Percentiles rank a stretch among this genome's conserved stretches.
phyloP scores from a whole-genome alignment of 306 rosid genomes.

The Notholithocarpus densiflorus region DNA sequence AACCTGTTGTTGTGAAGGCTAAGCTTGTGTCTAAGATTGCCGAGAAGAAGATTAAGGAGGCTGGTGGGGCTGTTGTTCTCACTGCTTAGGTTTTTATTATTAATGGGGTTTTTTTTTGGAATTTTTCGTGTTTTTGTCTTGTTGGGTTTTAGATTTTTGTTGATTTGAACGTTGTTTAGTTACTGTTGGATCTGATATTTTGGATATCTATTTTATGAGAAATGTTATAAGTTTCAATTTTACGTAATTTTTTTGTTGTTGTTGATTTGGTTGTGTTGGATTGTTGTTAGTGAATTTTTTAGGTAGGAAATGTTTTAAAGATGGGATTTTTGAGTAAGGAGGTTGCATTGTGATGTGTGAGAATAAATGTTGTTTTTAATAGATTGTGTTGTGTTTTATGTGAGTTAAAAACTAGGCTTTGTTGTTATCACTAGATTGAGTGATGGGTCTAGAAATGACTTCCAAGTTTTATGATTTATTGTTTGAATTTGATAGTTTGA shows the following conservation, averaged over 20 bases:
- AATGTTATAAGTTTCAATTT: conserved; percentile 1
- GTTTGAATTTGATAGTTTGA: no score
- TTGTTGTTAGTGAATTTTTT: background rate
- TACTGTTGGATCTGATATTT: background rate
- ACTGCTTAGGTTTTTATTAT: conserved; percentile 42
- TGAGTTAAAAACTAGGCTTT: no score
- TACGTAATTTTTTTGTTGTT: background rate
- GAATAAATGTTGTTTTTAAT: background rate
- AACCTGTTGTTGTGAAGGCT: conserved; percentile 66
- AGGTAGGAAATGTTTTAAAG: background rate
- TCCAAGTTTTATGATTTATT: no score
- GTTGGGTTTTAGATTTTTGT: background rate
- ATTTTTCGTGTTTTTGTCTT: background rate
- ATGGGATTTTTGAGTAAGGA: background rate
- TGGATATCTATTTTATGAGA: conserved; percentile 1
- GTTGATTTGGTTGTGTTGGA: background rate
- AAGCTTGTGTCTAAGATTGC: conserved; percentile 70
- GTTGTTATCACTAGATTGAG: no score
- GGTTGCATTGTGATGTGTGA: background rate
- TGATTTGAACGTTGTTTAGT: conserved; percentile 9
- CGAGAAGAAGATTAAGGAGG: conserved; percentile 78
- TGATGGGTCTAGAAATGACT: no score
- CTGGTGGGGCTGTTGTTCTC: conserved; percentile 73
- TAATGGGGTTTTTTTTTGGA: background rate
- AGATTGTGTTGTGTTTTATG: background rate